Evolutionary conservation across 169 alveolate species (phyloP), one percentile per base, ranked within the genome.

Genomic region (Neospora caninum): DNA sequence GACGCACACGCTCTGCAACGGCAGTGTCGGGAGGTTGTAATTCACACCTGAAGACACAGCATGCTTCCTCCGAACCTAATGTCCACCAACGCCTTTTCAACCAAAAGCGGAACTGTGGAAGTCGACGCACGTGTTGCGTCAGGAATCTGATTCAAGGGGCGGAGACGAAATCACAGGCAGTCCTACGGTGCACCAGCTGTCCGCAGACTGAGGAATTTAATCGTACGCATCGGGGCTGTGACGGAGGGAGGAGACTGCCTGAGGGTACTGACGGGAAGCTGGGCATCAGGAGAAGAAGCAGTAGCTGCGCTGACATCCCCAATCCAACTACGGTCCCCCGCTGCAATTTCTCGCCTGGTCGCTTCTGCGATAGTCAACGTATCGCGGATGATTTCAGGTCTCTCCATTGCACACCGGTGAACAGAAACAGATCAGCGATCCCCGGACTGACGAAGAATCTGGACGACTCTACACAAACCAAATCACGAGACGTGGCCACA

Each of bases 31-130:
- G 78, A 64, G 34, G 78, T 0, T 64, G 9, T 64, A 25, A 25
- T 64, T 64, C 78, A 64, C 78, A 64, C 0, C 36, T n/a, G 78
- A 0, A 27, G 78, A 64, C 10, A 22, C 58, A 13, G 18, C 58
- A 49, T 13, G 6, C 18, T 64, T 64, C 78, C 29, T 25, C 29
- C 4, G 78, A 18, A 20, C 25, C 78, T n/a, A 29, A 16, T 9
- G 87, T 78, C 34, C 87, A 78, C 87, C 29, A 78, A 22, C 39
- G 87, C 29, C 87, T 78, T 34, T 78, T 78, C 87, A 78, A 39
- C 7, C 87, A 78, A 34, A 78, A 27, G 20, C 41, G 25, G 34
- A 78, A 34, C 43, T 78, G 87, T 39, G 87, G 87, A 16, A 38
- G 53, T 34, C 87, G 87, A 45, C 87, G 87, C 4, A 78, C 43